These are phyloP conservation scores for Wickerhamiella azymoides DNA, from an alignment of 805 yeast species.

Conservation along the genomic window DNA sequence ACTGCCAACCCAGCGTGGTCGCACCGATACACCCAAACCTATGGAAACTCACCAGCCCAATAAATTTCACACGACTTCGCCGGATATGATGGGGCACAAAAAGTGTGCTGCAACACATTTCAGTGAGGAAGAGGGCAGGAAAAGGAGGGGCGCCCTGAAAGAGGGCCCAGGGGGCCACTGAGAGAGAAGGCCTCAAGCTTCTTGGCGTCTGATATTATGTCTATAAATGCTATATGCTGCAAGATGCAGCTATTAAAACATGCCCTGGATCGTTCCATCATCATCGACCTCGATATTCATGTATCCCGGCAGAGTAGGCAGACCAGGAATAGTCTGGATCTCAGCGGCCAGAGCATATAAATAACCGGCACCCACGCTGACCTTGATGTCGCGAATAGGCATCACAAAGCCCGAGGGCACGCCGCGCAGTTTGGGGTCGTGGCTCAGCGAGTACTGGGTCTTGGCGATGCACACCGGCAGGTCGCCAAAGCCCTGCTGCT, in stretches of 20 bases:
- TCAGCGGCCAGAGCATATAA: constrained; percentile 93
- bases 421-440: constrained; percentile 85
- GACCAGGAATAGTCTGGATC: constrained; percentile 93
- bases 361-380: constrained; percentile 93
- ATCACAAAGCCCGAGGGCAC: constrained; percentile 88
- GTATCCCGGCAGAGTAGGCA: constrained; percentile 91
- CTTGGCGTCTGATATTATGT: too few species aligned
- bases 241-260: constrained; percentile 55
- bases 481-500: constrained; percentile 75
- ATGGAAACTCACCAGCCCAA: too few species aligned
- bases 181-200: too few species aligned
- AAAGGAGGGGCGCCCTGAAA: too few species aligned
- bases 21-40: too few species aligned
- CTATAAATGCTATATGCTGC: background rate
- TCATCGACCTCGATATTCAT: constrained; percentile 90
- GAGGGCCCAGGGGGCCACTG: background rate
- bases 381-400: constrained; percentile 89
- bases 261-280: constrained; percentile 89
- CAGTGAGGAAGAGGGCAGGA: too few species aligned
- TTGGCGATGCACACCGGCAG: constrained; percentile 95
- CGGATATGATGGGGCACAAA: too few species aligned
- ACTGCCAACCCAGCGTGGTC: too few species aligned
- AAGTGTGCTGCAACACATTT: too few species aligned
- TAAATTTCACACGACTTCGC: too few species aligned
- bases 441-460: constrained; percentile 92